Evolutionary conservation across 2,329 filamentous ascomycete species (phyloP).

Genomic region (Arthroderma uncinatum): DNA sequence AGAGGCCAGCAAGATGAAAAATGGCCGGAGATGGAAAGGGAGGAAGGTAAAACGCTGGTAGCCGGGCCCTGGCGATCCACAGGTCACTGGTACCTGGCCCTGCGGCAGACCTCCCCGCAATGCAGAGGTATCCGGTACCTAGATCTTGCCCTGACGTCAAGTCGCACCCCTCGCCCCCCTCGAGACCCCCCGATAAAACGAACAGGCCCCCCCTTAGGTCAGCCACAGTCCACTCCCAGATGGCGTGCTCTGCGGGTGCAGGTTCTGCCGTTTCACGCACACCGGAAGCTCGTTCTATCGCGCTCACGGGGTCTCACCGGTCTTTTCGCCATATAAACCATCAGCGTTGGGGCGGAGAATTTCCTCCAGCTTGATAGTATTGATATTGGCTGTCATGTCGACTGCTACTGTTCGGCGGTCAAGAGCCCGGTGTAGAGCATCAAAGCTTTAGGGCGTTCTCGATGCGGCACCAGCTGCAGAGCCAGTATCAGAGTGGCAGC

Average conservation of each 20-base stretch:
- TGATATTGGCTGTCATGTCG: neutral
- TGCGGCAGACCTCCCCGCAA: neutral
- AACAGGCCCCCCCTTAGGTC: neutral
- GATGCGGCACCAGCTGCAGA: neutral
- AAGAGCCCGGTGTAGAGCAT: too few species aligned
- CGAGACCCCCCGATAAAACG: neutral
- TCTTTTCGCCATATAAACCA: neutral
- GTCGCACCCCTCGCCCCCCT: neutral
- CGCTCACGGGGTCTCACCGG: neutral
- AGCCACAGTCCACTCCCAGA: neutral
- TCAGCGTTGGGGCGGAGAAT: neutral
- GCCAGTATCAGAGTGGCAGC: constrained; percentile 1
- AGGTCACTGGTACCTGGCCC: neutral
- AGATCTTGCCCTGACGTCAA: neutral
- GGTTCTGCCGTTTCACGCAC: neutral
- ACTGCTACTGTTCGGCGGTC: too few species aligned
- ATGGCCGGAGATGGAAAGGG: neutral
- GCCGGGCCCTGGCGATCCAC: neutral
- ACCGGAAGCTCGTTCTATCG: neutral
- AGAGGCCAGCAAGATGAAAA: neutral
- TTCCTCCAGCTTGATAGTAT: too few species aligned
- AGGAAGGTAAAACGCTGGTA: constrained; percentile 3
- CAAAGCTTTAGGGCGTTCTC: neutral
- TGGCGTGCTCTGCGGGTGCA: neutral
- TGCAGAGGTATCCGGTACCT: neutral